These are phyloP conservation scores for Phyllostachys edulis DNA, from an alignment of 176 grass and related monocot species.

Conservation along the genomic window DNA sequence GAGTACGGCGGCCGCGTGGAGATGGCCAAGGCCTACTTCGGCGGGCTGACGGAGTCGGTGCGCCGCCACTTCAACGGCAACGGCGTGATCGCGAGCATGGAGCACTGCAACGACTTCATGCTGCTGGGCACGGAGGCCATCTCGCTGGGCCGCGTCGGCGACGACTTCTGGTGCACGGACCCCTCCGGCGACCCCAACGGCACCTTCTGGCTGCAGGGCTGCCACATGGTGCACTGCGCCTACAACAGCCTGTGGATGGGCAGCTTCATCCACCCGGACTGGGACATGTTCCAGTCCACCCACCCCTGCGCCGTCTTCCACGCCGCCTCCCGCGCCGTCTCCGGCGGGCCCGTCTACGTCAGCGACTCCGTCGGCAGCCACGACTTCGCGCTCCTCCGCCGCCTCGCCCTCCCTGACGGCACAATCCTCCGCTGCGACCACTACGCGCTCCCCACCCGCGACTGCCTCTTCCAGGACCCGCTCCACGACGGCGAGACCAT, in stretches of 20 bases:
- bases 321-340: slow-evolving; percentile 90
- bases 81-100: slow-evolving; percentile 96
- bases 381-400: slow-evolving; percentile 71
- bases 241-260: slow-evolving; percentile 99
- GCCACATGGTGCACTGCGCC: slow-evolving; percentile 99
- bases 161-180: slow-evolving; percentile 96
- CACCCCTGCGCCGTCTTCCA: slow-evolving; percentile 90
- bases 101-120: slow-evolving; percentile 99
- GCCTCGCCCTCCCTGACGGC: slow-evolving; percentile 66
- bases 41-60: slow-evolving; percentile 64
- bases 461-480: slow-evolving; percentile 73
- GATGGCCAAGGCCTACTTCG: slow-evolving; percentile 76
- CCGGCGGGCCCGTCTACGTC: slow-evolving; percentile 84
- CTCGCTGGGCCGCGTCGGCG: slow-evolving; percentile 79
- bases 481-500: slow-evolving; percentile 70
- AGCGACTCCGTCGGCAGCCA: slow-evolving; percentile 78
- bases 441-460: slow-evolving; percentile 75
- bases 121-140: slow-evolving; percentile 78
- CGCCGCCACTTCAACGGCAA: slow-evolving; percentile 78
- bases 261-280: slow-evolving; percentile 90
- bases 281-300: slow-evolving; percentile 99
- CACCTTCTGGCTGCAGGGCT: slow-evolving; percentile 92
- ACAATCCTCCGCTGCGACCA: slow-evolving; percentile 69
- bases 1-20: slow-evolving; percentile 82
- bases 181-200: slow-evolving; percentile 87